These are phyloP conservation scores for Nepenthes gracilis DNA, from an alignment of 148 eudicot species.

Conservation along the genomic window DNA sequence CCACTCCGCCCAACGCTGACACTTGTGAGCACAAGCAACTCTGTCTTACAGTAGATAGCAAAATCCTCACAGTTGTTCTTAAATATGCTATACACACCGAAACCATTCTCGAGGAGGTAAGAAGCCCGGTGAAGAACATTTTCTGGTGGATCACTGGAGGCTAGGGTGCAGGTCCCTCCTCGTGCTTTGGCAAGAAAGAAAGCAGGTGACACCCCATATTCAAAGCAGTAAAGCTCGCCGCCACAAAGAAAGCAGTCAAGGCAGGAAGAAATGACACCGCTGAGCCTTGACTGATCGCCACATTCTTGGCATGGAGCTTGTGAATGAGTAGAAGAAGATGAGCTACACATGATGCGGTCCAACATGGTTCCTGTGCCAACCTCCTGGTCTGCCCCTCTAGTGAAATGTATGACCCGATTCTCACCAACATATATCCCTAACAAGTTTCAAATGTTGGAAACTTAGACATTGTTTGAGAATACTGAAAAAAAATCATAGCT, in stretches of 20 bases:
- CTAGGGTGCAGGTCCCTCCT: slow-evolving; percentile 88
- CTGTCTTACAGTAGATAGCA: slow-evolving; percentile 83
- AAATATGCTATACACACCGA: slow-evolving; percentile 75
- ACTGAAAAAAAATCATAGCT: too few relatives aligned
- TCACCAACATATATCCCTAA: slow-evolving; percentile 80
- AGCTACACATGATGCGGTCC: slow-evolving; percentile 62
- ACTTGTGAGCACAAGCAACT: slow-evolving; percentile 49
- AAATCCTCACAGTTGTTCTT: slow-evolving; percentile 96
- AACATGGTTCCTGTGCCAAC: slow-evolving; percentile 77
- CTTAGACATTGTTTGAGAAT: too few relatives aligned
- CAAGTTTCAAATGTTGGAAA: slow-evolving; percentile 3
- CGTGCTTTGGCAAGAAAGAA: slow-evolving; percentile 76
- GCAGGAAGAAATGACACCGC: slow-evolving; percentile 82
- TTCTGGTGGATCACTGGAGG: slow-evolving; percentile 58
- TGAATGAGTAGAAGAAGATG: slow-evolving; percentile 34
- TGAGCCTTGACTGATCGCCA: slow-evolving; percentile 50
- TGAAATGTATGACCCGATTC: slow-evolving; percentile 80
- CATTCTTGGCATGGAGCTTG: slow-evolving; percentile 56
- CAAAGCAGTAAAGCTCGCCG: slow-evolving; percentile 67
- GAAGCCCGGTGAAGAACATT: slow-evolving; percentile 65
- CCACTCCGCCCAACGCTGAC: slow-evolving; percentile 82
- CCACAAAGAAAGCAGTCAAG: slow-evolving; percentile 77
- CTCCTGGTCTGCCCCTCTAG: slow-evolving; percentile 79
- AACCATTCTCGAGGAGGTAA: slow-evolving; percentile 65
- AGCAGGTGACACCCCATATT: slow-evolving; percentile 43